These are phyloP conservation scores for Phtheirospermum japonicum DNA, from an alignment of 257 asterid genomes.

Conservation along the genomic window DNA sequence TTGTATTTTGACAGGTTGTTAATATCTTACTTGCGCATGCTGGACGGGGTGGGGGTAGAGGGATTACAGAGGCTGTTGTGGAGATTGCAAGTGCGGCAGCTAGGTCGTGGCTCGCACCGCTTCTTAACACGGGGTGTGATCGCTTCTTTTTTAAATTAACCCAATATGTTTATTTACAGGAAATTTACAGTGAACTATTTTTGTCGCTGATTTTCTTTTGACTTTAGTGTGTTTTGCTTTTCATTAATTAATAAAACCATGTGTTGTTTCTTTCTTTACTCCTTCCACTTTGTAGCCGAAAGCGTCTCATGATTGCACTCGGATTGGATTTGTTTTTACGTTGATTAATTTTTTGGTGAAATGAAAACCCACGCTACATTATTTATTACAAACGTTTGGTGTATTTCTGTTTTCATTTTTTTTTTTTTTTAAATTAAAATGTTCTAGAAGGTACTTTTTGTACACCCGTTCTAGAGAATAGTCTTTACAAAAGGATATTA, in stretches of 20 bases:
- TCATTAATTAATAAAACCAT: no score
- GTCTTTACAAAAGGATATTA: no score
- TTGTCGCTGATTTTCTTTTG: constrained; percentile 33
- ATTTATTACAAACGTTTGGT: no score
- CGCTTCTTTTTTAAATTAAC: constrained; percentile 86
- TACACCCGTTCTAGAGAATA: no score
- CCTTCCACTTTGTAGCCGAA: constrained; percentile 50
- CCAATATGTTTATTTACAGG: no score
- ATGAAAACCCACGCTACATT: no score
- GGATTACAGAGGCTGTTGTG: constrained; percentile 93
- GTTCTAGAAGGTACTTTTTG: no score
- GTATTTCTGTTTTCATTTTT: no score
- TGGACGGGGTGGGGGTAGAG: constrained; percentile 85
- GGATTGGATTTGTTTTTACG: constrained; percentile 80
- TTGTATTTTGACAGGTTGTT: constrained; percentile 64
- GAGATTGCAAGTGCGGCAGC: constrained; percentile 97
- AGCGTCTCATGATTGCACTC: constrained; percentile 61
- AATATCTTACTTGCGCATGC: constrained; percentile 97
- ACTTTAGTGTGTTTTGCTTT: neutral
- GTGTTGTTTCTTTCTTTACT: constrained; percentile 12
- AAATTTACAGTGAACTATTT: no score
- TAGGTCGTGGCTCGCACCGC: constrained; percentile 91
- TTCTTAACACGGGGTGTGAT: constrained; percentile 92
- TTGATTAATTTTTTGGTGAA: no score
- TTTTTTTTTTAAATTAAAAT: no score